Evolutionary conservation across 202 grass and related monocot species (phyloP).

Genomic region (Miscanthus sacchariflorus): DNA sequence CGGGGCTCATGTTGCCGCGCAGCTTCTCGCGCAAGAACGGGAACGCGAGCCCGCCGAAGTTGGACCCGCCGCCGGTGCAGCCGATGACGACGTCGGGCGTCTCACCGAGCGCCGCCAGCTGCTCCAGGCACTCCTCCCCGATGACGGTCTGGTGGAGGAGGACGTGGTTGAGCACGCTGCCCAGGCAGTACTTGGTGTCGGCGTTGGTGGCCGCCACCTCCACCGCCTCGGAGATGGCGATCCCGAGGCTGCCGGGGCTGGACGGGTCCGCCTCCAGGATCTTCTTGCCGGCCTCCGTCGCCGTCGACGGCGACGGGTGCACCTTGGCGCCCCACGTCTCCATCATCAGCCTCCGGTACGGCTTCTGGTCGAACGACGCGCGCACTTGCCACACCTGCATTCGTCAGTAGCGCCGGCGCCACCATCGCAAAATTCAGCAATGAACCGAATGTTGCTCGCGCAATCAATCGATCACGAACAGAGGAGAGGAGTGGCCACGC

Average conservation of each 20-base stretch:
- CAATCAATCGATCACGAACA: too few species aligned
- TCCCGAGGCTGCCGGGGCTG: conserved; percentile 91
- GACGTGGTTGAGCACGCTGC: conserved; percentile 96
- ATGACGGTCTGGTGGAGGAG: conserved; percentile 96
- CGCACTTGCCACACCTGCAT: conserved; percentile 84
- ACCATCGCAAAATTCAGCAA: too few species aligned
- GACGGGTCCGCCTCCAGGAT: conserved; percentile 63
- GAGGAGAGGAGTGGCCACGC: too few species aligned
- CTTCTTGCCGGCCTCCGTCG: conserved; percentile 67
- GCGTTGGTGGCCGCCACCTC: conserved; percentile 71
- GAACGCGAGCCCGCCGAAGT: conserved; percentile 84
- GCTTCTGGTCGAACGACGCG: conserved; percentile 96
- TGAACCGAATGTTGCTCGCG: too few species aligned
- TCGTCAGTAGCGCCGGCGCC: too few species aligned
- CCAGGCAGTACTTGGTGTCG: conserved; percentile 96
- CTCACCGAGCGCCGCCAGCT: conserved; percentile 76
- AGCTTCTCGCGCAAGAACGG: conserved; percentile 95
- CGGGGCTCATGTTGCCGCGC: conserved; percentile 64
- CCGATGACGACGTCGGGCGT: conserved; percentile 81
- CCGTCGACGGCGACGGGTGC: conserved; percentile 74
- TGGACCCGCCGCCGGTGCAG: conserved; percentile 94
- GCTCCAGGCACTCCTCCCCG: conserved; percentile 88
- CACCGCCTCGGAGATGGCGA: conserved; percentile 95
- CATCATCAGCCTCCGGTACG: conserved; percentile 91
- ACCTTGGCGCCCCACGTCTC: conserved; percentile 97